Evolutionary conservation across 2,329 filamentous ascomycete genomes (phyloP).

Genomic region (Mariannaea elegans): DNA sequence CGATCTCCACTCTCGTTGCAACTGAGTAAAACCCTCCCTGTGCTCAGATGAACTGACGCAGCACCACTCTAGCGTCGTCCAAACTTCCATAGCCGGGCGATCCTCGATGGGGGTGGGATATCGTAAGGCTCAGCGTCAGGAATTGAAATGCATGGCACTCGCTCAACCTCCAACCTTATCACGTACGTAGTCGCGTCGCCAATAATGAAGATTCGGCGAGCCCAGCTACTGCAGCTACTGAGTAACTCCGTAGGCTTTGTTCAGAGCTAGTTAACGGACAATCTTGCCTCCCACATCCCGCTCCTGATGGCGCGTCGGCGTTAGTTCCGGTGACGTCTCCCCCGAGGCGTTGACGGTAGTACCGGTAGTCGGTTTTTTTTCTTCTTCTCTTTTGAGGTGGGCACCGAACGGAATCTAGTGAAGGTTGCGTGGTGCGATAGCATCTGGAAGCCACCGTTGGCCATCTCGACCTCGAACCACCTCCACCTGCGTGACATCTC

Average conservation of each 20-base stretch:
- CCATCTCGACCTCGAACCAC: slow-evolving; percentile 14
- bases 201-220: background rate
- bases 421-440: slow-evolving; percentile 9
- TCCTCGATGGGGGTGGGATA: slow-evolving; percentile 6
- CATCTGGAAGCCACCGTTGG: background rate
- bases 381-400: background rate
- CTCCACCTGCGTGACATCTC: slow-evolving; percentile 17
- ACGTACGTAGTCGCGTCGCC: background rate
- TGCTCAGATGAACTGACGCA: slow-evolving; percentile 12
- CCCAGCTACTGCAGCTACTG: too few relatives aligned
- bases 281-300: slow-evolving; percentile 14
- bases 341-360: background rate
- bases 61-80: background rate
- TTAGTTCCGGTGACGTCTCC: slow-evolving; percentile 13
- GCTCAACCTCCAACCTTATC: slow-evolving; percentile 7
- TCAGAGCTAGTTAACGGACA: background rate
- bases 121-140: slow-evolving; percentile 2
- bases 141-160: slow-evolving; percentile 1
- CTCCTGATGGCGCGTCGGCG: slow-evolving; percentile 13
- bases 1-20: slow-evolving; percentile 14
- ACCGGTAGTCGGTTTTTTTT: too few relatives aligned
- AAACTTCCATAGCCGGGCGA: background rate
- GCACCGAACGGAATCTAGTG: background rate
- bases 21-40: slow-evolving; percentile 10
- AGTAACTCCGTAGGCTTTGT: too few relatives aligned